Conservation (phyloP, 139 green algal species). For the Pseudopediastrum boryanum region DNA sequence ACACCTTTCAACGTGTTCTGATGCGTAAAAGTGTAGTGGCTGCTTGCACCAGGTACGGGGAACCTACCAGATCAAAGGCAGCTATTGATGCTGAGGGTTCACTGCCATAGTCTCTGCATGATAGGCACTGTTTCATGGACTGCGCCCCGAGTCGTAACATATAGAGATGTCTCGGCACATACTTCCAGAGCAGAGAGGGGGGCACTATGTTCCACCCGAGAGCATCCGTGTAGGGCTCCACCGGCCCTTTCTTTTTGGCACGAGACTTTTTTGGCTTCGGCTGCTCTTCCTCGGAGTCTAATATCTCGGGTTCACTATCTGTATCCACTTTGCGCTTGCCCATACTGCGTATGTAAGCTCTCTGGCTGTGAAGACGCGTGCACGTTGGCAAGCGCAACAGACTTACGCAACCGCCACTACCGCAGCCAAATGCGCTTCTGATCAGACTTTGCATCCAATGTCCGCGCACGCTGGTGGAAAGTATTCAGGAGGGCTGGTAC, state of each 20-base stretch:
- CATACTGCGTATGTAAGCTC: too few relatives aligned
- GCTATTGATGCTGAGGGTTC: conserved; percentile 62
- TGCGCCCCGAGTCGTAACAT: not conserved
- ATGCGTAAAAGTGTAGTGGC: not conserved
- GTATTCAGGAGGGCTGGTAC: too few relatives aligned
- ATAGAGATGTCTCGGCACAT: not conserved
- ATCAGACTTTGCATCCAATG: too few relatives aligned
- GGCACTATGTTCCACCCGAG: conserved; percentile 44
- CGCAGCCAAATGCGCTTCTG: too few relatives aligned
- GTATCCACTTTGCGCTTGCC: not conserved
- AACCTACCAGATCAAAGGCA: conserved; percentile 68
- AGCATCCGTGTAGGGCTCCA: conserved; percentile 17
- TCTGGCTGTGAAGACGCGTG: too few relatives aligned
- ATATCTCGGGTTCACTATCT: not conserved
- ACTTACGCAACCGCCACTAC: too few relatives aligned
- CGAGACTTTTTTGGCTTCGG: conserved; percentile 39
- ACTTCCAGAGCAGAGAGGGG: conserved; percentile 59
- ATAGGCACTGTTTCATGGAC: not conserved
- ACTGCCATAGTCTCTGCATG: conserved; percentile 41
- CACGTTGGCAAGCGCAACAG: too few relatives aligned
- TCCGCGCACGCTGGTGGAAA: too few relatives aligned
- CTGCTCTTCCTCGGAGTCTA: not conserved
- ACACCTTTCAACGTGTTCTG: not conserved
- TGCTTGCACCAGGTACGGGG: not conserved
- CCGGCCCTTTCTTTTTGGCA: conserved; percentile 16